These are phyloP conservation scores for Botrytis tulipae DNA, from an alignment of 2,329 filamentous ascomycete species.

Conservation along the genomic window DNA sequence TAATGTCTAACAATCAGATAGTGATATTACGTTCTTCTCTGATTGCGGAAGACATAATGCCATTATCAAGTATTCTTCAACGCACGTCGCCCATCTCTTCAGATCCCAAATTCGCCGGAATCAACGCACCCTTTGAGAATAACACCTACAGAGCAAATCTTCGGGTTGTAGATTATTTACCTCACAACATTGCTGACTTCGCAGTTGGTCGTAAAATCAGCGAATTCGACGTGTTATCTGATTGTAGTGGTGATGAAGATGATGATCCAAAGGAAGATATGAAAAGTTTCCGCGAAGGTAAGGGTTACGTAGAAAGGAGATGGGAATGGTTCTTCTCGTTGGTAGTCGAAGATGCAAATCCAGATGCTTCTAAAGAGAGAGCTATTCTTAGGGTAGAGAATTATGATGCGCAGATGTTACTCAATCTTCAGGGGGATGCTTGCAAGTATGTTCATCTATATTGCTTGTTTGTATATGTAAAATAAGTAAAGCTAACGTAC, in stretches of 20 bases:
- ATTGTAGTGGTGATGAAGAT: constrained; percentile 39
- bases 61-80: constrained; percentile 14
- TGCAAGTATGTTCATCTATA: constrained; percentile 45
- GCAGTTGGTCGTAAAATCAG: constrained; percentile 47
- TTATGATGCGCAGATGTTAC: constrained; percentile 53
- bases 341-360: constrained; percentile 67
- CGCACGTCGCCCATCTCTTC: not conserved
- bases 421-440: constrained; percentile 50
- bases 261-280: constrained; percentile 31
- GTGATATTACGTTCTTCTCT: not conserved
- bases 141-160: constrained; percentile 66
- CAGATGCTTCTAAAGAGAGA: constrained; percentile 43
- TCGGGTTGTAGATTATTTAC: constrained; percentile 80
- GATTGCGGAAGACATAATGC: not conserved
- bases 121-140: constrained; percentile 69
- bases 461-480: not conserved
- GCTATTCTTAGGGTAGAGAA: constrained; percentile 70
- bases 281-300: constrained; percentile 26
- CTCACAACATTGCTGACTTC: constrained; percentile 69
- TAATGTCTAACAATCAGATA: constrained; percentile 11
- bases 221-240: constrained; percentile 53
- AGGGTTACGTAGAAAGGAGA: constrained; percentile 28
- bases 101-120: constrained; percentile 31
- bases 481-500: not conserved
- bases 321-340: constrained; percentile 89